These are phyloP conservation scores for Pichia sp. DNA, from an alignment of 1,139 yeast genomes.

Conservation along the genomic window DNA sequence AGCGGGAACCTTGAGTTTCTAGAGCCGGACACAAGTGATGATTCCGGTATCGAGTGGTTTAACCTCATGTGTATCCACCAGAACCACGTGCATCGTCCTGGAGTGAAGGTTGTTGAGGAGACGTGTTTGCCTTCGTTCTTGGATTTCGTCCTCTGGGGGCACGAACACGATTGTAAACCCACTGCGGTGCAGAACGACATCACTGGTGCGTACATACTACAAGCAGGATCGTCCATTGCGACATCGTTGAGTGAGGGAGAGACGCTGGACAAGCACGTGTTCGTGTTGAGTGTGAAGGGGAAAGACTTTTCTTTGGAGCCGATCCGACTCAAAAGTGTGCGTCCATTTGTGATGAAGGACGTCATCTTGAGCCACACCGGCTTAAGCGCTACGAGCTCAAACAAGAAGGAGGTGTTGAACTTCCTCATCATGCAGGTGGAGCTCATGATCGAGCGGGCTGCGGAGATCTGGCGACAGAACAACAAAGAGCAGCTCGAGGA, in stretches of 20 bases:
- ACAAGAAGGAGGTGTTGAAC: constrained; percentile 56
- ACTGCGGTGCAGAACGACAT: constrained; percentile 62
- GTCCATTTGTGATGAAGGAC: constrained; percentile 79
- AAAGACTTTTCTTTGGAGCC: constrained; percentile 60
- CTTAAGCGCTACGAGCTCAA: constrained; percentile 60
- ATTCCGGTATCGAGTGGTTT: constrained; percentile 64
- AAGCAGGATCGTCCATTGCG: constrained; percentile 94
- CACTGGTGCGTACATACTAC: constrained; percentile 73
- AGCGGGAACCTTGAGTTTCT: constrained; percentile 77
- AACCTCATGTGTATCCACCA: constrained; percentile 90
- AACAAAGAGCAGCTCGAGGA: constrained; percentile 32
- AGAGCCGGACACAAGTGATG: constrained; percentile 51
- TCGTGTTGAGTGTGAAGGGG: constrained; percentile 61
- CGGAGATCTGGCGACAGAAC: constrained; percentile 43
- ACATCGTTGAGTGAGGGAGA: constrained; percentile 89
- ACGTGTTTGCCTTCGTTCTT: constrained; percentile 74
- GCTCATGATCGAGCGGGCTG: constrained; percentile 58
- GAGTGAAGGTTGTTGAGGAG: constrained; percentile 82
- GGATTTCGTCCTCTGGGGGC: constrained; percentile 92
- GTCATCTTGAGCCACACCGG: constrained; percentile 53
- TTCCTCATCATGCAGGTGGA: constrained; percentile 66
- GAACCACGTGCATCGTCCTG: constrained; percentile 72
- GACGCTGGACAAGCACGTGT: constrained; percentile 68
- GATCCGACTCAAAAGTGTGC: constrained; percentile 62
- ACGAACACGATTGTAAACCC: constrained; percentile 92